These are phyloP conservation scores for Trypanosoma melophagium DNA, from an alignment of 208 protist species.

Conservation along the genomic window DNA sequence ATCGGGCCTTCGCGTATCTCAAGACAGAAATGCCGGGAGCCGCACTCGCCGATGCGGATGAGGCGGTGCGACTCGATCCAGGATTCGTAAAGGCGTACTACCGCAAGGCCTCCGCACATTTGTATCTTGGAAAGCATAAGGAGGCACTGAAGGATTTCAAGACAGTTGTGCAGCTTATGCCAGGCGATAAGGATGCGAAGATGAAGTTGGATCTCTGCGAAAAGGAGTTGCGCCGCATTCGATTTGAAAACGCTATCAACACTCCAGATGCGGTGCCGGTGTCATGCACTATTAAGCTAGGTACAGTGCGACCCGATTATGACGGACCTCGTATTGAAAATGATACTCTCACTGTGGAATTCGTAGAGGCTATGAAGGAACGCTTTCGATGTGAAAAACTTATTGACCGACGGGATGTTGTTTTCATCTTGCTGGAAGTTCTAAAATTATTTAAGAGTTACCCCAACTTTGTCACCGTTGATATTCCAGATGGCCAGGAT, in stretches of 20 bases:
- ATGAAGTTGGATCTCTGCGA: slow-evolving; percentile 92
- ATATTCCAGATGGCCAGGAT: slow-evolving; percentile 72
- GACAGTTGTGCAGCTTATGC: slow-evolving; percentile 85
- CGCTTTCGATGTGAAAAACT: slow-evolving; percentile 81
- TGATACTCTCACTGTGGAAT: slow-evolving; percentile 71
- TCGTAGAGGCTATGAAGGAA: slow-evolving; percentile 79
- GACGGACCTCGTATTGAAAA: slow-evolving; percentile 72
- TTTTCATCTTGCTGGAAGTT: slow-evolving; percentile 84
- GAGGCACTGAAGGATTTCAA: slow-evolving; percentile 94
- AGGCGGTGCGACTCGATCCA: slow-evolving; percentile 90
- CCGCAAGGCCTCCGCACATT: slow-evolving; percentile 93
- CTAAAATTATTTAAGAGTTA: slow-evolving; percentile 75
- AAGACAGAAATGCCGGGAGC: slow-evolving; percentile 91
- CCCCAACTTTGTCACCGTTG: slow-evolving; percentile 89
- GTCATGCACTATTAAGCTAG: slow-evolving; percentile 77
- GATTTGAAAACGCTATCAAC: slow-evolving; percentile 95
- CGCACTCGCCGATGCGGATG: slow-evolving; percentile 92
- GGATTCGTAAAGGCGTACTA: slow-evolving; percentile 98
- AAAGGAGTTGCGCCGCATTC: slow-evolving; percentile 91
- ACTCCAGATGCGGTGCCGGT: slow-evolving; percentile 71
- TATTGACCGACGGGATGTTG: slow-evolving; percentile 79
- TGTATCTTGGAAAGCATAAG: slow-evolving; percentile 95
- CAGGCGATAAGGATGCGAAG: slow-evolving; percentile 89
- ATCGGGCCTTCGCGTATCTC: slow-evolving; percentile 94
- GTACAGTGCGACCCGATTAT: slow-evolving; percentile 62